A percentile compares a stretch with the other conserved stretches of the same genome.
Conservation (phyloP, 2,329 filamentous ascomycete genomes). For the Colletotrichum coccodes region DNA sequence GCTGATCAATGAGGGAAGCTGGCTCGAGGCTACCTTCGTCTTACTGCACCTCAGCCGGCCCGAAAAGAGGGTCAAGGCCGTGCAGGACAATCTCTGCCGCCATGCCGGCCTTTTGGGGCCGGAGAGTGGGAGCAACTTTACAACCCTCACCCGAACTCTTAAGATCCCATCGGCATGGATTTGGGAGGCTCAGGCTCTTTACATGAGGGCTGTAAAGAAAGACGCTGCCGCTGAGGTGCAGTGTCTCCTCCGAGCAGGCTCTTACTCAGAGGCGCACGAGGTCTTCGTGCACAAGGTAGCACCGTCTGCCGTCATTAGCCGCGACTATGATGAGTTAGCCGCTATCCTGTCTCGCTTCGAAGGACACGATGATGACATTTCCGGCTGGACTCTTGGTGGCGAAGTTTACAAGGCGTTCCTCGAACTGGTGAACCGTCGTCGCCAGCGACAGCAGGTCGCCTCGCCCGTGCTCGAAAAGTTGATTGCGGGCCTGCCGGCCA, state of each 20-base stretch:
- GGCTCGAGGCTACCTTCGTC: conserved; percentile 79
- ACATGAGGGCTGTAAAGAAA: conserved; percentile 78
- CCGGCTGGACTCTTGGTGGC: conserved; percentile 82
- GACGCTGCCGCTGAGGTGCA: conserved; percentile 78
- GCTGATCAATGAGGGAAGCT: conserved; percentile 71
- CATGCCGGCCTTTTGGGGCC: conserved; percentile 75
- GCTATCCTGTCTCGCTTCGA: conserved; percentile 79
- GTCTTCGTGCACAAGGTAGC: conserved; percentile 85
- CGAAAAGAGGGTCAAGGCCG: conserved; percentile 69
- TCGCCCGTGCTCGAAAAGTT: conserved; percentile 64
- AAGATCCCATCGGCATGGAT: conserved; percentile 82
- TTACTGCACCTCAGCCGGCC: conserved; percentile 78
- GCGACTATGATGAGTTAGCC: conserved; percentile 78
- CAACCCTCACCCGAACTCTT: conserved; percentile 70
- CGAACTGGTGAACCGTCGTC: conserved; percentile 56
- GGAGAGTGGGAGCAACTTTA: conserved; percentile 65
- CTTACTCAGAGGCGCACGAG: conserved; percentile 83
- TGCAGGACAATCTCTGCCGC: conserved; percentile 79
- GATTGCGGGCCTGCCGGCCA: conserved; percentile 64
- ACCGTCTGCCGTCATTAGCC: conserved; percentile 83
- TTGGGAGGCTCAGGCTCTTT: conserved; percentile 86
- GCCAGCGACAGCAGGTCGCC: conserved; percentile 50
- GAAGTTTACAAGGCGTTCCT: conserved; percentile 79
- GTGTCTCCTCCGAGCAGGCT: conserved; percentile 81
- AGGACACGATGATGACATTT: conserved; percentile 67